Base-by-base conservation (phyloP, 495 filamentous ascomycete genomes). In the Platismatia glauca region DNA sequence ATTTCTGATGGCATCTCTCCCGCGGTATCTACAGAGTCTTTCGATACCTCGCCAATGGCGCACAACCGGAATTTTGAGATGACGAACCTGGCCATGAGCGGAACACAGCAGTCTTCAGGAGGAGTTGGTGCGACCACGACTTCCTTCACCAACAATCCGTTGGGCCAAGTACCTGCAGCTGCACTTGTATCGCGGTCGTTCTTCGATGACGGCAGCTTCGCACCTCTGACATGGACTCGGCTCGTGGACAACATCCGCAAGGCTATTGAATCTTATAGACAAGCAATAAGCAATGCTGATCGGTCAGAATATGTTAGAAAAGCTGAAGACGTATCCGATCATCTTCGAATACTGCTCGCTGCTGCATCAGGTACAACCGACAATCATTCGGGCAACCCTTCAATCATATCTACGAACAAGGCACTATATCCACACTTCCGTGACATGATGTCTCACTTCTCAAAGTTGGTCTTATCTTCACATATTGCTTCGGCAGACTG, bases 391-490 rank as follows among this genome's bases (percentile, higher is more conserved):
- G 95, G 95, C 52, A 94, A 96, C 65, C 94, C 95, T 35, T 97
- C 94, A n/a, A 97, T 97, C 71, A 98, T 98, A 59, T 94, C 90
- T 11, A 92, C 91, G 11, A 98, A 98, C 74, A 96, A 96, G 74
- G 86, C 89, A 3, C 78, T 98, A 50, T 97, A 97, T 69, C 94
- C 95, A 35, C 91, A 97, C 76, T 98, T 97, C 74, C 84, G 95
- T 57, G 95, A 97, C 71, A 97, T 96, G 88, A 98, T 98, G 94
- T 97, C 94, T 7, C 89, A 94, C 67, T 97, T 97, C 75, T 97
- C 95, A 43, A 98, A 97, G 73, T 79, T 98, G 43, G 95, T 98
- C 29, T 83, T 98, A 39, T 97, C 93, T 27, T 97, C 94, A n/a
- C 94, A 97, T 72, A 96, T 97, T 70, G 94, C 94, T 41, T 89